Evolutionary conservation across 805 yeast genomes (phyloP).

Genomic region (Schwanniomyces vanrijiae): DNA sequence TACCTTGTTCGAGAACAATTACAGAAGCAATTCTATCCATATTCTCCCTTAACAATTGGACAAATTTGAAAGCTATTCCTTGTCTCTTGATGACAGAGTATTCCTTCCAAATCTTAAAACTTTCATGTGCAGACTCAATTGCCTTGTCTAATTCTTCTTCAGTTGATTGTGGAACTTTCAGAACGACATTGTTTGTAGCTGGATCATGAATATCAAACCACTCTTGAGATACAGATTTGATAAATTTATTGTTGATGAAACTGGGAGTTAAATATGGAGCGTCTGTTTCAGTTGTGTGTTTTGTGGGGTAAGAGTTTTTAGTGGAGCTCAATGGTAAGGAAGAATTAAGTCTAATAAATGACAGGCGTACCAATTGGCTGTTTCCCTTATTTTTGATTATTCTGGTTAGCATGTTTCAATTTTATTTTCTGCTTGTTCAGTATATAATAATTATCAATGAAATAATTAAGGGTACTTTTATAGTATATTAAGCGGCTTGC

Average conservation of each 20-base stretch:
- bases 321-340: constrained; percentile 29
- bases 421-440: not conserved
- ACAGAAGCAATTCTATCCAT: constrained; percentile 67
- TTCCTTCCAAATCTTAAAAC: constrained; percentile 59
- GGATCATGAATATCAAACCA: constrained; percentile 78
- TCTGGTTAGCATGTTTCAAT: not conserved
- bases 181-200: constrained; percentile 65
- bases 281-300: constrained; percentile 32
- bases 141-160: constrained; percentile 64
- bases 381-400: not conserved
- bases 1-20: constrained; percentile 56
- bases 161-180: constrained; percentile 73
- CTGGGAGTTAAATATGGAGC: constrained; percentile 52
- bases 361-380: not conserved
- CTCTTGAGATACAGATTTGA: constrained; percentile 47
- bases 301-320: constrained; percentile 37
- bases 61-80: constrained; percentile 69
- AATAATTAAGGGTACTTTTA: not conserved
- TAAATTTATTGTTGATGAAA: constrained; percentile 51
- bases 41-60: constrained; percentile 59
- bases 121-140: constrained; percentile 59
- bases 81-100: constrained; percentile 65
- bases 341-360: constrained; percentile 4
- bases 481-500: not conserved
- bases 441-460: not conserved